Evolutionary conservation across 176 grass and related monocot species (phyloP).

Genomic region (Musa itinerans): DNA sequence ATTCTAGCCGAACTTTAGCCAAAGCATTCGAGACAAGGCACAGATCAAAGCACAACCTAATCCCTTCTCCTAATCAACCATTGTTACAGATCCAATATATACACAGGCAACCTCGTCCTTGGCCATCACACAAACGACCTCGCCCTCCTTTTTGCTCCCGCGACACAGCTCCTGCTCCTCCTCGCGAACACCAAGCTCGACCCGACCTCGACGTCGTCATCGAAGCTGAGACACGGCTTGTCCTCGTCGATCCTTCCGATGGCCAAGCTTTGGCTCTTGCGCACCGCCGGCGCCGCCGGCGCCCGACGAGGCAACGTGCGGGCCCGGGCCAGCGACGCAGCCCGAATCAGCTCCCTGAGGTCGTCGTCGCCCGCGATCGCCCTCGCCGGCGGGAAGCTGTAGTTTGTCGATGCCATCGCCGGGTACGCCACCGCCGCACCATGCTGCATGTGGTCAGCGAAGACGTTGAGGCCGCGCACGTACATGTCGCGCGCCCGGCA

Average conservation of each 20-base stretch:
- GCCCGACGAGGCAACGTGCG: background rate
- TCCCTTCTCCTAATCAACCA: too few species aligned
- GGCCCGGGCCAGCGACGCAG: conserved; percentile 33
- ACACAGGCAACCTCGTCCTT: too few species aligned
- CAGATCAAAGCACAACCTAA: too few species aligned
- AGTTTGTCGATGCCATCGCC: conserved; percentile 3
- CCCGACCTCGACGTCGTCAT: conserved; percentile 10
- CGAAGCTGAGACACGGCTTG: conserved; percentile 33
- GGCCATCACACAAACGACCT: background rate
- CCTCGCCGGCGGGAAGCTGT: background rate
- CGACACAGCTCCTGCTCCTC: conserved; percentile 33
- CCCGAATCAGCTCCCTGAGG: conserved; percentile 53
- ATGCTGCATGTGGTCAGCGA: conserved; percentile 29
- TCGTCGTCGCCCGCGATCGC: conserved; percentile 31
- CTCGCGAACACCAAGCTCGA: conserved; percentile 23
- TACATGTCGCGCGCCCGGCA: conserved; percentile 54
- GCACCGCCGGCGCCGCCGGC: background rate
- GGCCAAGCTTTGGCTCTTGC: conserved; percentile 44
- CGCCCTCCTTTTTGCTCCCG: background rate
- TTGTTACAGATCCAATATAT: too few species aligned
- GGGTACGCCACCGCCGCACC: conserved; percentile 45
- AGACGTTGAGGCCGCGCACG: conserved; percentile 40
- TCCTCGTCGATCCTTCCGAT: conserved; percentile 77
- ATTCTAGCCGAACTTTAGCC: too few species aligned
- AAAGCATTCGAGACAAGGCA: too few species aligned